Evolutionary conservation across 768 basidiomycete genomes (phyloP).

Genomic region (Phylloporus sp.): DNA sequence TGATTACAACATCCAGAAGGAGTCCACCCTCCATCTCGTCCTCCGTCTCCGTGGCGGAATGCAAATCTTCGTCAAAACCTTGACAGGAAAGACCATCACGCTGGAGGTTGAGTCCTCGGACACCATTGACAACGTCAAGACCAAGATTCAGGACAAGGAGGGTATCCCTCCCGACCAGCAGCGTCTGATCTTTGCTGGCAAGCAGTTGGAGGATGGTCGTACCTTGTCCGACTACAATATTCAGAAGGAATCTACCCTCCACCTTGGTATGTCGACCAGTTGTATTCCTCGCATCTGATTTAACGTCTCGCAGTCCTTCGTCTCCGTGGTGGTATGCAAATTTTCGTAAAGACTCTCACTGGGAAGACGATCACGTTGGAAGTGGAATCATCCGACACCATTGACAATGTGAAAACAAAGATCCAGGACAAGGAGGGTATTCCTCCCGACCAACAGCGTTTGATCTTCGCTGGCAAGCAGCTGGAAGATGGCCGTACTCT

Average conservation of each 20-base stretch:
- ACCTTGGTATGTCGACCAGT: slow-evolving; percentile 22
- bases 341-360: slow-evolving; percentile 83
- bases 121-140: slow-evolving; percentile 84
- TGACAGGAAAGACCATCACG: slow-evolving; percentile 92
- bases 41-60: slow-evolving; percentile 90
- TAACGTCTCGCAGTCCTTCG: slow-evolving; percentile 52
- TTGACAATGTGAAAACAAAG: slow-evolving; percentile 85
- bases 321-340: slow-evolving; percentile 89
- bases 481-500: slow-evolving; percentile 91
- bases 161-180: slow-evolving; percentile 87
- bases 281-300: fast-evolving
- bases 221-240: slow-evolving; percentile 91
- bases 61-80: slow-evolving; percentile 80
- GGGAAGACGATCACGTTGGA: slow-evolving; percentile 93
- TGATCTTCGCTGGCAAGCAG: slow-evolving; percentile 94
- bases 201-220: slow-evolving; percentile 89
- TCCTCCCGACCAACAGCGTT: slow-evolving; percentile 79
- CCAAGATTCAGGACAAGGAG: slow-evolving; percentile 94
- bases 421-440: slow-evolving; percentile 84
- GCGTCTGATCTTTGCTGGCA: slow-evolving; percentile 88
- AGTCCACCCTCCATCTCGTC: slow-evolving; percentile 84
- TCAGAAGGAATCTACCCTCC: slow-evolving; percentile 82
- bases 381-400: slow-evolving; percentile 90
- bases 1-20: slow-evolving; percentile 94
- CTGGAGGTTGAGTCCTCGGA: slow-evolving; percentile 84